Evolutionary conservation across 192 early-diverging fungal species (phyloP).

Genomic region (Oehlia diaphana): DNA sequence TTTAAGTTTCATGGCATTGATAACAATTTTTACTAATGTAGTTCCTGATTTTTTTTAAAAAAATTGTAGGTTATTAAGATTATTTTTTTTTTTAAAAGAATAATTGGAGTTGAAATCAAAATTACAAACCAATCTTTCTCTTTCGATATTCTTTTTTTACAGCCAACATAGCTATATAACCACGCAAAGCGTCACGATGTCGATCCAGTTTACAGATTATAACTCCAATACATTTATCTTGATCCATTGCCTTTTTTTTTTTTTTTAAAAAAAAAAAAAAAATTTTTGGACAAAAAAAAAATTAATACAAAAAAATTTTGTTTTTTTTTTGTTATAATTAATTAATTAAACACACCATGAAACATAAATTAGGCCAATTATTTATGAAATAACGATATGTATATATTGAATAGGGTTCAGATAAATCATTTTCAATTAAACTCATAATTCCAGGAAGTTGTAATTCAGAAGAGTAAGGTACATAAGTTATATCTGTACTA

Average conservation of each 20-base stretch:
- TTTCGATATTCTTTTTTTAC: slow-evolving; percentile 82
- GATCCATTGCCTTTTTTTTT: slow-evolving; percentile 20
- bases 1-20: slow-evolving; percentile 71
- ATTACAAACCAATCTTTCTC: slow-evolving; percentile 65
- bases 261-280: background rate
- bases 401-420: slow-evolving; percentile 96
- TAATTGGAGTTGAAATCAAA: background rate
- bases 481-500: slow-evolving; percentile 44
- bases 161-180: slow-evolving; percentile 98
- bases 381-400: slow-evolving; percentile 97
- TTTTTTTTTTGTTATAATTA: background rate
- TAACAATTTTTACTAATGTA: slow-evolving; percentile 68
- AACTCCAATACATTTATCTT: slow-evolving; percentile 71
- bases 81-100: background rate
- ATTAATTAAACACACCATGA: slow-evolving; percentile 55
- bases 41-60: slow-evolving; percentile 39
- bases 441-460: slow-evolving; percentile 75
- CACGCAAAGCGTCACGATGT: slow-evolving; percentile 68
- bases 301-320: no score
- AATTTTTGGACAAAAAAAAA: no score
- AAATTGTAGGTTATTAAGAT: no score
- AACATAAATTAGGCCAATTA: slow-evolving; percentile 87
- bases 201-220: slow-evolving; percentile 87
- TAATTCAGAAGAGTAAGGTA: slow-evolving; percentile 69
- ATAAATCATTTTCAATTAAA: slow-evolving; percentile 92